Evolutionary conservation across 805 yeast genomes (phyloP).

Genomic region (Cyberlindnera xishuangbannaensis): DNA sequence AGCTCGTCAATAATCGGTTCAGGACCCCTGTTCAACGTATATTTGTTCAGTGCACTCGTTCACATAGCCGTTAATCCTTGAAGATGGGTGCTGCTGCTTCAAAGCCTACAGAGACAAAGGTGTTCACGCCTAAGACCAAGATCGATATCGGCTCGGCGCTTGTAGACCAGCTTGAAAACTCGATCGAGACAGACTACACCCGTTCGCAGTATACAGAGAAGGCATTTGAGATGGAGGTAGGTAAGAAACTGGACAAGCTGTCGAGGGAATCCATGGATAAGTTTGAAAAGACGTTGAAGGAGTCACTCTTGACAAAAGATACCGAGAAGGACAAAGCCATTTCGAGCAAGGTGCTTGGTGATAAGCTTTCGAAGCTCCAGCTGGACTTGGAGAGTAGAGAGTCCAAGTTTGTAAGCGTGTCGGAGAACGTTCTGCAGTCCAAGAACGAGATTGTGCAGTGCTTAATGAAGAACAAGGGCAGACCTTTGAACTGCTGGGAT

Average conservation of each 20-base stretch:
- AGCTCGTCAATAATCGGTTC: too few relatives aligned
- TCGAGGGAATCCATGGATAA: conserved; percentile 45
- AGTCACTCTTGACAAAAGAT: conserved; percentile 33
- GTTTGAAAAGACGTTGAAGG: conserved; percentile 45
- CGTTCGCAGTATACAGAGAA: conserved; percentile 65
- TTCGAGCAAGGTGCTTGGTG: conserved; percentile 31
- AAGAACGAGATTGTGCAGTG: conserved; percentile 52
- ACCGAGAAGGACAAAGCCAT: conserved; percentile 27
- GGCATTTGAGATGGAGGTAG: conserved; percentile 60
- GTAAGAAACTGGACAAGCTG: conserved; percentile 47
- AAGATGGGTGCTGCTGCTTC: conserved; percentile 58
- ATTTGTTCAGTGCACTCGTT: too few relatives aligned
- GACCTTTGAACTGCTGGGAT: conserved; percentile 76
- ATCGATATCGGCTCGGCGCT: conserved; percentile 63
- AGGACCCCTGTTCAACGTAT: too few relatives aligned
- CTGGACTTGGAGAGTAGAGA: conserved; percentile 32
- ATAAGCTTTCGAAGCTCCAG: conserved; percentile 36
- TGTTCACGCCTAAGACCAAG: conserved; percentile 61
- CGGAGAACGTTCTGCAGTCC: conserved; percentile 38
- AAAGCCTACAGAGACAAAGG: conserved; percentile 55
- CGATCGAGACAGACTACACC: conserved; percentile 63
- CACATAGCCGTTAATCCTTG: not conserved
- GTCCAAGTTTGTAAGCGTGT: conserved; percentile 28
- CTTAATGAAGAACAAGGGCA: conserved; percentile 52
- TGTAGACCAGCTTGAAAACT: conserved; percentile 54